Base-by-base conservation (phyloP, 176 grass and related monocot genomes). In the Areca catechu region DNA sequence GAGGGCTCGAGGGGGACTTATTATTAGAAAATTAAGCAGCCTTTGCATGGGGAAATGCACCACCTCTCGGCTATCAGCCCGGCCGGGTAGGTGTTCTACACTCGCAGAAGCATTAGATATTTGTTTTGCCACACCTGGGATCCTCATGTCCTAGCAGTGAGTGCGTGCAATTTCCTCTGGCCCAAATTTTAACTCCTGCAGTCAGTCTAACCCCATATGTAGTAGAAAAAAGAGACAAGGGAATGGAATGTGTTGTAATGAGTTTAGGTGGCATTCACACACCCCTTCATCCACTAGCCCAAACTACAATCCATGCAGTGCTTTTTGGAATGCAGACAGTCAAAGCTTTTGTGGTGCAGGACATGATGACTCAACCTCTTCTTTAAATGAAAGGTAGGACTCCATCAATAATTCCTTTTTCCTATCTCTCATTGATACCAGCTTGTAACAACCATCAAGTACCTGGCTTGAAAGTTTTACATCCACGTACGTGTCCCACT, bases 361-460 rank as follows among this genome's bases (percentile, higher is more conserved):
- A 54, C 24, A 4, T 19, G 10, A 4, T 19, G 10, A 12, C 34
- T 10, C 34, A 43, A 66, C 23, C 71, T 47, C 63, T 66, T 77
- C 79, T 74, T 88, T 79, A 79, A 69, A 76, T 52, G 63, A 63
- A 67, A 66, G 61, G 50, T 59, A n/a, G 25, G 54, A 72, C 75
- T 65, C 61, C 60, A 67, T 82, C 53, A 76, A 59, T 82, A 43
- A 21, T 43, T 49, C 68, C 63, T 76, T 64, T 64, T 79, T 54
- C 73, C 63, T 71, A 70, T 75, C 70, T 75, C 70, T 82, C 84
- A 87, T 68, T 87, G 60, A 75, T 71, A 43, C 59, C 53, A n/a
- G n/a, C n/a, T 25, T 24, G 60, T 73, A 60, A 57, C 25, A 29
- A 34, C 16, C 15, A 62, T 17, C 3, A 53, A 12, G 53, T 50